Conservation (phyloP, 2,329 filamentous ascomycete species). For the Phymatotrichopsis omnivora region DNA sequence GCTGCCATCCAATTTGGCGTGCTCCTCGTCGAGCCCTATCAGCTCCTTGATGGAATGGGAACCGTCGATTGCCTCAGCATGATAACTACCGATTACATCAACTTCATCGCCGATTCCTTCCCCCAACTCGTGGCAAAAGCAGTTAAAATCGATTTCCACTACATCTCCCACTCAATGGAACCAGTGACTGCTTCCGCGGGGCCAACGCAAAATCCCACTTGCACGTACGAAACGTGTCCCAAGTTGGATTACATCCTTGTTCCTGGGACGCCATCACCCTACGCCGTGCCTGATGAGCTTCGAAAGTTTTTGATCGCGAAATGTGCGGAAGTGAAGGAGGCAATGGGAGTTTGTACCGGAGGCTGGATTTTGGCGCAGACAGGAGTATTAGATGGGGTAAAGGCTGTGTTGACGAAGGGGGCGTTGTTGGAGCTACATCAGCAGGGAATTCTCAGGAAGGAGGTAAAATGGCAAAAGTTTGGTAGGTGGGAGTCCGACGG, state of each 20-base stretch:
- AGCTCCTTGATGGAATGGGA: conserved; percentile 16
- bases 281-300: too few relatives aligned
- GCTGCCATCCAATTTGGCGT: conserved; percentile 6
- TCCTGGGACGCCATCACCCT: conserved; percentile 45
- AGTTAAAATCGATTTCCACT: conserved; percentile 15
- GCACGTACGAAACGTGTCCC: conserved; percentile 13
- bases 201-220: conserved; percentile 10
- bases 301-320: conserved; percentile 40
- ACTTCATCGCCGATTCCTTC: conserved; percentile 8
- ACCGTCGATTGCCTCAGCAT: conserved; percentile 8
- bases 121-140: conserved; percentile 2
- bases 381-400: conserved; percentile 49
- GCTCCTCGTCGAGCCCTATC: conserved; percentile 9
- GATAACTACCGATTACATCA: neutral
- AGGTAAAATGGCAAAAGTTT: conserved; percentile 13
- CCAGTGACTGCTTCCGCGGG: conserved; percentile 3
- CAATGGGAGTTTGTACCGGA: conserved; percentile 59
- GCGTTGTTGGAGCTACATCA: conserved; percentile 4
- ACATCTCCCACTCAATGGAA: conserved; percentile 6
- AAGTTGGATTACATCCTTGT: conserved; percentile 54
- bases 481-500: conserved; percentile 18
- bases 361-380: conserved; percentile 48
- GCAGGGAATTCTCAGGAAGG: neutral
- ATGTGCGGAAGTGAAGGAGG: conserved; percentile 44
- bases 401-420: conserved; percentile 57